Conservation (phyloP, 805 yeast species). For the Pichia membranifaciens region DNA sequence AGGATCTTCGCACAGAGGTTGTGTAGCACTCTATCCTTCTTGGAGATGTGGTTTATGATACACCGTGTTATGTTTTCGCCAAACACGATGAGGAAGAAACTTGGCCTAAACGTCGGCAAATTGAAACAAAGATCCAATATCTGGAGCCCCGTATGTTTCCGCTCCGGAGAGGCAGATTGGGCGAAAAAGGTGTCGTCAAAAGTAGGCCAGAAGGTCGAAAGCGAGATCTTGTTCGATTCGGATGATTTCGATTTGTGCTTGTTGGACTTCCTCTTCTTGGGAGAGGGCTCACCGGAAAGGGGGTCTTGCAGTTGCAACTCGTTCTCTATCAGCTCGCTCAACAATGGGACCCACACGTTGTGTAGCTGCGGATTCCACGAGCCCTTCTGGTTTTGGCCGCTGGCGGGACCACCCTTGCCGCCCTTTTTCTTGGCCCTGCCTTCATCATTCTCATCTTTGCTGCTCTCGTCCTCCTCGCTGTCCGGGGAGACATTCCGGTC, state of each 20-base stretch:
- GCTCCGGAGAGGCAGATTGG: conserved; percentile 71
- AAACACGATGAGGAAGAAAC: conserved; percentile 32
- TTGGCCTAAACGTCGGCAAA: conserved; percentile 14
- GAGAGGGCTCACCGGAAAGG: conserved; percentile 18
- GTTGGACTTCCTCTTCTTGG: conserved; percentile 34
- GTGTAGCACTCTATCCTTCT: conserved; percentile 57
- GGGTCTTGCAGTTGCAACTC: neutral
- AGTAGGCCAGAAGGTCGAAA: conserved; percentile 71
- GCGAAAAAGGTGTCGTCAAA: conserved; percentile 80
- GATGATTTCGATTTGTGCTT: conserved; percentile 10
- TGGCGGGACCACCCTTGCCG: neutral
- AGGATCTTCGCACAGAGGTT: conserved; percentile 57
- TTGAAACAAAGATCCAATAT: conserved; percentile 47
- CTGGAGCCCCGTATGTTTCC: conserved; percentile 83
- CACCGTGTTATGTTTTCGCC: conserved; percentile 66
- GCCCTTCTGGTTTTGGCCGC: conserved; percentile 41
- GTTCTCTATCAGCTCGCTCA: conserved; percentile 37
- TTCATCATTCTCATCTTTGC: conserved; percentile 28
- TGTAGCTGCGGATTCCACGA: conserved; percentile 73
- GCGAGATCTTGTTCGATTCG: conserved; percentile 26
- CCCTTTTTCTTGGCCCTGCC: conserved; percentile 28
- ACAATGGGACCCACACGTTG: conserved; percentile 64
- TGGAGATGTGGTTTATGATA: conserved; percentile 69
- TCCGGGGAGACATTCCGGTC: conserved; percentile 42
- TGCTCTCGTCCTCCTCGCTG: conserved; percentile 30